Evolutionary conservation across 106 monocot genomes (phyloP), one percentile per base, ranked within the genome.

Genomic region (Chionographis japonica): DNA sequence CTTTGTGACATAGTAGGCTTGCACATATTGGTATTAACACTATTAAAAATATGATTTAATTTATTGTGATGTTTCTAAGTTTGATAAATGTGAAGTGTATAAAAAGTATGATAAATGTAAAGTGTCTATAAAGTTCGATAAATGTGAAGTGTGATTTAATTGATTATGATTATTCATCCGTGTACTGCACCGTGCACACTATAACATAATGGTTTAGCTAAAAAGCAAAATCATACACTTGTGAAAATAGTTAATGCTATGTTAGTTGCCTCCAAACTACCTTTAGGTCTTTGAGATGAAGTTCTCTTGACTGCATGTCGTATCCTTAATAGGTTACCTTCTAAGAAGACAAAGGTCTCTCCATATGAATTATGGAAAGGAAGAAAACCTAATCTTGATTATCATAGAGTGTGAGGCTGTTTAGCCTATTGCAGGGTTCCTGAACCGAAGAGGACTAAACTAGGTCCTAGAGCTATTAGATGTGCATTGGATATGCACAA

Each of bases 351-450:
- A 2, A 6, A 46, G 7, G 43, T 46, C 4, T 65, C 43, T 49
- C 64, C 64, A n/a, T 65, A 65, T 46, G 64, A 65, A 46, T 2
- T 65, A 65, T 65, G 64, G 64, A 65, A 65, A 46, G 64, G 46
- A 65, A 65, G 64, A 49, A 65, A 65, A 49, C 43, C 64, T 12
- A 65, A 50, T 18, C 14, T 65, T 13, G 18, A 4, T 0, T 65
- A 46, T 65, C 12, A 49, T 17, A 46, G n/a, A 46, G 64, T 41
- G 38, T 65, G 3, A 4, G 4, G 64, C 12, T 65, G 4, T 65
- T 2, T 65, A 42, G 40, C 64, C 4, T 65, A 41, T 50, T 46
- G 18, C 18, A 14, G 64, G 41, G 40, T 65, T 16, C 4, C 4
- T 15, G 4, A 65, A 1, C 2, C 14, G 2, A 65, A 46, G 14